phyloP scores from a whole-genome alignment of 169 alveolate species.

The Eimeria necatrix region DNA sequence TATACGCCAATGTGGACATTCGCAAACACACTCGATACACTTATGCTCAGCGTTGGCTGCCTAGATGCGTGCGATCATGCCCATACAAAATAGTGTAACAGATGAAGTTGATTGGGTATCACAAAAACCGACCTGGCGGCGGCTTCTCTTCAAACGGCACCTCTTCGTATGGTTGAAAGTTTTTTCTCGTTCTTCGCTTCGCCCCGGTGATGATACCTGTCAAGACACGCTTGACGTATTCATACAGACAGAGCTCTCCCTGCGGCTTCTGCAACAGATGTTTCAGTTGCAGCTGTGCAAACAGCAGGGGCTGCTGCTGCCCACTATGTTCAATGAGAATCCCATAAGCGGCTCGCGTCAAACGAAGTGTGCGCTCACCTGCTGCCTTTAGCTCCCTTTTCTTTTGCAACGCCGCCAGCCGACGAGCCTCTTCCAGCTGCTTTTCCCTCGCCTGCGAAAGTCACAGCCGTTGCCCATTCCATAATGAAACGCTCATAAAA shows the following conservation, averaged over 20 bases:
- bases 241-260: slow-evolving; percentile 42
- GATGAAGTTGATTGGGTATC: neutral
- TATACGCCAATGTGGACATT: too few relatives aligned
- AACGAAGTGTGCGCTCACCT: slow-evolving; percentile 87
- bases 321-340: neutral
- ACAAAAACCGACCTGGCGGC: slow-evolving; percentile 62
- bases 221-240: neutral
- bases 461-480: too few relatives aligned
- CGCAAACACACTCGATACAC: too few relatives aligned
- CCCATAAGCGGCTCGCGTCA: neutral
- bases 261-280: neutral
- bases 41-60: too few relatives aligned
- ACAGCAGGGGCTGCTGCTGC: neutral
- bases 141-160: slow-evolving; percentile 80
- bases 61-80: too few relatives aligned
- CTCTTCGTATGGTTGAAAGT: slow-evolving; percentile 75
- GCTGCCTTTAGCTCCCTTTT: slow-evolving; percentile 99
- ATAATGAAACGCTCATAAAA: too few relatives aligned
- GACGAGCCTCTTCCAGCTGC: slow-evolving; percentile 96
- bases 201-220: slow-evolving; percentile 74
- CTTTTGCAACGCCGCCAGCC: slow-evolving; percentile 98
- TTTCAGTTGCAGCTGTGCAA: neutral
- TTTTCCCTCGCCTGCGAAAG: slow-evolving; percentile 93
- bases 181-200: slow-evolving; percentile 65
- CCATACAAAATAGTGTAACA: neutral